Conservation (phyloP, 2,329 filamentous ascomycete genomes). For the Rasamsonia emersonii region DNA sequence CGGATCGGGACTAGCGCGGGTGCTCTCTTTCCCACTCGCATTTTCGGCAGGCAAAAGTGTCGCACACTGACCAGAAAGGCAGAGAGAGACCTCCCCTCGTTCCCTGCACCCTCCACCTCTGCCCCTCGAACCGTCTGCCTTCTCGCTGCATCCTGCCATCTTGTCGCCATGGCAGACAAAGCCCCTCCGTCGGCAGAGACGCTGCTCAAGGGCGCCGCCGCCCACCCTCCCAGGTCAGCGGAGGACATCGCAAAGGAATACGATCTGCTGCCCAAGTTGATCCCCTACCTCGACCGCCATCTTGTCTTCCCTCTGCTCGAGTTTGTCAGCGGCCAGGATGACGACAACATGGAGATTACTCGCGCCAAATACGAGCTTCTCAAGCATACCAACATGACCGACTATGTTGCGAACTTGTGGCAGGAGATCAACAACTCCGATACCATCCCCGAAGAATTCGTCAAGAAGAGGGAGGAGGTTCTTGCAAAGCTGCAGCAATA, state of each 20-base stretch:
- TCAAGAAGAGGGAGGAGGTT: constrained; percentile 82
- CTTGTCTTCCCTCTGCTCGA: constrained; percentile 94
- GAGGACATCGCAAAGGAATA: constrained; percentile 59
- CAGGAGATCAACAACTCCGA: constrained; percentile 77
- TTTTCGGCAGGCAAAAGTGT: constrained; percentile 22
- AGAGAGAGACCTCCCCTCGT: too few species aligned
- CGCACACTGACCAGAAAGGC: constrained; percentile 15
- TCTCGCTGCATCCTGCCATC: constrained; percentile 11
- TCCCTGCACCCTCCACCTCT: constrained; percentile 12
- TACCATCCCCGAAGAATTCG: constrained; percentile 73
- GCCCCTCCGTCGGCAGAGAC: constrained; percentile 41
- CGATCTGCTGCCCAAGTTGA: constrained; percentile 79
- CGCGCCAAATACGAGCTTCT: constrained; percentile 88
- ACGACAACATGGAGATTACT: constrained; percentile 69
- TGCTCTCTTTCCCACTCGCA: constrained; percentile 23
- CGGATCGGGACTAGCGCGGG: constrained; percentile 22
- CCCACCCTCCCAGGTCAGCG: constrained; percentile 32
- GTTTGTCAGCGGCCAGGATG: constrained; percentile 74
- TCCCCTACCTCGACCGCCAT: constrained; percentile 88
- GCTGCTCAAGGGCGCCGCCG: constrained; percentile 41
- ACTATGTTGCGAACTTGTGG: constrained; percentile 89
- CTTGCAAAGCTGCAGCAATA: constrained; percentile 72
- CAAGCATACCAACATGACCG: constrained; percentile 97
- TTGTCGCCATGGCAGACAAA: constrained; percentile 45
- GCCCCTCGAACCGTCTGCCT: constrained; percentile 11